Conservation (phyloP, 495 filamentous ascomycete species). For the Amorphotheca resinae region DNA sequence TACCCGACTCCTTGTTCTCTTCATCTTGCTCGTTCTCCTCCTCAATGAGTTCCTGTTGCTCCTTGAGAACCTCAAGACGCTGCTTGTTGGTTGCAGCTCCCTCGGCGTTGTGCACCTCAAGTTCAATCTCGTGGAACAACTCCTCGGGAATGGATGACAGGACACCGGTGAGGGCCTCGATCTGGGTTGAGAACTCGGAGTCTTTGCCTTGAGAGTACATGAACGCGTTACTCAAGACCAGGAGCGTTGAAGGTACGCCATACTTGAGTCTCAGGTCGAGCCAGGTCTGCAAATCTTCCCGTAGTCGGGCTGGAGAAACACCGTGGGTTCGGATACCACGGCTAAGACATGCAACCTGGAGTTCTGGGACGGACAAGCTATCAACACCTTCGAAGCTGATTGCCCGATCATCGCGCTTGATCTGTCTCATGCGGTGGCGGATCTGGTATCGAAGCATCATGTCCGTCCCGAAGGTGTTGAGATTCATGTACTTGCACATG, state of each 20-base stretch:
- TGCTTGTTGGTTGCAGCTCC: constrained; percentile 98
- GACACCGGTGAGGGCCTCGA: constrained; percentile 85
- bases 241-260: constrained; percentile 83
- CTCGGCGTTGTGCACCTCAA: constrained; percentile 94
- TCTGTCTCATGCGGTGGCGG: constrained; percentile 95
- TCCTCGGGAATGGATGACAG: constrained; percentile 93
- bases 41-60: constrained; percentile 95
- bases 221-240: constrained; percentile 94
- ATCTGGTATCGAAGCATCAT: constrained; percentile 96
- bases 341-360: constrained; percentile 81
- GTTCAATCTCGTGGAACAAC: constrained; percentile 97
- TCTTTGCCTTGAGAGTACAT: constrained; percentile 90
- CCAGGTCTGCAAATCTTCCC: constrained; percentile 91
- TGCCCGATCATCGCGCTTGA: constrained; percentile 93
- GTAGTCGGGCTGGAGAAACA: constrained; percentile 70
- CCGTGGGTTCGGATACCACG: constrained; percentile 89
- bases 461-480: constrained; percentile 93
- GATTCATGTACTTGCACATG: constrained; percentile 97
- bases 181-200: constrained; percentile 73
- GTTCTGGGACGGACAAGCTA: constrained; percentile 79
- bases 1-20: constrained; percentile 52
- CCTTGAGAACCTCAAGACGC: constrained; percentile 95
- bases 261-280: constrained; percentile 87
- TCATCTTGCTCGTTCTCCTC: constrained; percentile 90
- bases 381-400: constrained; percentile 94